These are phyloP conservation scores for Brachypodium distachyon DNA, from an alignment of 202 grass and related monocot genomes.

Conservation along the genomic window DNA sequence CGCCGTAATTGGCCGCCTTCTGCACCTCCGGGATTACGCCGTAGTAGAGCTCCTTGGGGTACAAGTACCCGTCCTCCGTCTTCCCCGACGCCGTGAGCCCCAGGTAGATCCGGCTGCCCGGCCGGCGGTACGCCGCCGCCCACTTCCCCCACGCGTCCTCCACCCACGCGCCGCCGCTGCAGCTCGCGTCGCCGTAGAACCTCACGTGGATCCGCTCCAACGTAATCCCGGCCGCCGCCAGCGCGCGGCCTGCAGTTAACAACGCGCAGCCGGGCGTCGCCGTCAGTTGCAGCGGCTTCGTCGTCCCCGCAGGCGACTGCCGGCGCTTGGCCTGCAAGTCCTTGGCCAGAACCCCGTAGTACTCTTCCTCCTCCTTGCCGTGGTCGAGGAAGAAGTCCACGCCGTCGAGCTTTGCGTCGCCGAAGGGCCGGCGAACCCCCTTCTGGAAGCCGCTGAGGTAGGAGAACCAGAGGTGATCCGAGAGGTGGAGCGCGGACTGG, in stretches of 20 bases:
- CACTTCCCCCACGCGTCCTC: neutral
- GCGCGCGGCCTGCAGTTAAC: neutral
- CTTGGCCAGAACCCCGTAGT: neutral
- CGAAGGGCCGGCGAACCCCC: neutral
- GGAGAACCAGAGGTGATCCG: conserved; percentile 18
- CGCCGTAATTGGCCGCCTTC: neutral
- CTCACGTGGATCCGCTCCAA: neutral
- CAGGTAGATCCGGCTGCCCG: neutral
- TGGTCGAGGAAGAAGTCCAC: conserved; percentile 17
- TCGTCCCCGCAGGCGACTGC: neutral
- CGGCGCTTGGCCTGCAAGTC: neutral
- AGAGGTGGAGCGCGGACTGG: neutral
- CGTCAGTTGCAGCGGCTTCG: neutral
- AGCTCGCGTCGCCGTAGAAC: neutral
- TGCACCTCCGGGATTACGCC: neutral
- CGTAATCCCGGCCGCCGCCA: neutral
- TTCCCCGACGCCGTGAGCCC: conserved; percentile 1
- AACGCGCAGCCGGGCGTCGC: conserved; percentile 13
- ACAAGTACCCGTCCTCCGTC: neutral
- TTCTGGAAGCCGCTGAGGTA: neutral
- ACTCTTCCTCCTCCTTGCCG: neutral
- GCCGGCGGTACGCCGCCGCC: conserved; percentile 11
- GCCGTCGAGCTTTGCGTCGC: conserved; percentile 19
- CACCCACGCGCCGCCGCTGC: neutral
- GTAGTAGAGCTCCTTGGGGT: neutral